These are phyloP conservation scores for Trapa bicornis DNA, from an alignment of 345 rosid species.

Conservation along the genomic window DNA sequence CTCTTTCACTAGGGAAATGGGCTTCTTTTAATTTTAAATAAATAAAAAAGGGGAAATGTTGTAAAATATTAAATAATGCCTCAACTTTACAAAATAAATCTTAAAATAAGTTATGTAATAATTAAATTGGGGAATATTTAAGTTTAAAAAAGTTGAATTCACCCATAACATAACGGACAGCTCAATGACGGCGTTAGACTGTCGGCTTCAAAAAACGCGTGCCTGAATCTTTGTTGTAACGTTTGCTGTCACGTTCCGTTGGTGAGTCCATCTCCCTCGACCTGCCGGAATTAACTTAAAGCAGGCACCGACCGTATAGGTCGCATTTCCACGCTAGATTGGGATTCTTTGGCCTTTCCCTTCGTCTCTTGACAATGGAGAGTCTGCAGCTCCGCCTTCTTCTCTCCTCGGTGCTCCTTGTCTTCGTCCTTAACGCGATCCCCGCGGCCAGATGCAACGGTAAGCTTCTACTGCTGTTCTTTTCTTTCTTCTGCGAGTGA, in stretches of 20 bases:
- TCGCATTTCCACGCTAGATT: neutral
- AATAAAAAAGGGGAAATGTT: too few species aligned
- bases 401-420: constrained; percentile 21
- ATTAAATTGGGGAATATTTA: too few species aligned
- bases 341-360: too few species aligned
- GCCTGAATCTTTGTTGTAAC: constrained; percentile 8
- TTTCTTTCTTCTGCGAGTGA: neutral
- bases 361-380: constrained; percentile 28
- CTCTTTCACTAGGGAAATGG: too few species aligned
- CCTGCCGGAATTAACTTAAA: too few species aligned
- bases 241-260: constrained; percentile 7
- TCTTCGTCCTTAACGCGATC: constrained; percentile 19
- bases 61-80: too few species aligned
- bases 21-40: too few species aligned
- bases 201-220: neutral
- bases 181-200: constrained; percentile 8
- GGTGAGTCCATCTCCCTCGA: constrained; percentile 4
- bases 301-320: too few species aligned
- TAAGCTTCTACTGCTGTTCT: constrained; percentile 4
- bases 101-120: too few species aligned
- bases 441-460: constrained; percentile 27
- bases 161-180: too few species aligned
- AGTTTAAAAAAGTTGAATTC: too few species aligned
- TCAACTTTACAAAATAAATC: too few species aligned
- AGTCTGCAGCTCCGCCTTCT: constrained; percentile 20